phyloP scores from a whole-genome alignment of 2,329 filamentous ascomycete species.

The Botrytis tulipae region DNA sequence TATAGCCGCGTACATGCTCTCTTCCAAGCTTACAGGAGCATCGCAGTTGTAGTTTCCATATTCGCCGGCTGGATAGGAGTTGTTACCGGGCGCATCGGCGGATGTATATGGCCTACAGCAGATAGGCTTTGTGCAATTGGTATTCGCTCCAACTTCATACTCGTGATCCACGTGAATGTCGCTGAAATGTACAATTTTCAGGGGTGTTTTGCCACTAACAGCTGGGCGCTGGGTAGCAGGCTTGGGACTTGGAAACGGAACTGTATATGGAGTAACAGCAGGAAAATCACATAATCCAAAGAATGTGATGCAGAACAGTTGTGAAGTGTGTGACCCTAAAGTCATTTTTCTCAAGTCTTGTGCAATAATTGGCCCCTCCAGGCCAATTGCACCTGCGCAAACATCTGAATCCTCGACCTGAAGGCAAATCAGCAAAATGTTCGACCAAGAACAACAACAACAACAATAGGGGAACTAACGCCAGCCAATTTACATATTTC shows the following conservation, averaged over 20 bases:
- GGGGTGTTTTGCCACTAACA: constrained; percentile 40
- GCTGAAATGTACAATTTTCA: constrained; percentile 45
- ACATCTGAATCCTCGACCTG: constrained; percentile 37
- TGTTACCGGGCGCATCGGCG: constrained; percentile 42
- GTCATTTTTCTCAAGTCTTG: constrained; percentile 48
- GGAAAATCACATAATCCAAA: constrained; percentile 45
- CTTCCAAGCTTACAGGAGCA: constrained; percentile 41
- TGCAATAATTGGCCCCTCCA: constrained; percentile 55
- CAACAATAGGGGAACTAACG: constrained; percentile 23
- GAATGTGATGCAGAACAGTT: constrained; percentile 52
- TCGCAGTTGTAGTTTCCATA: constrained; percentile 44
- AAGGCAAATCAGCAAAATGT: not conserved
- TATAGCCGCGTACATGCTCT: constrained; percentile 43
- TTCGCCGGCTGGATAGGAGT: constrained; percentile 40
- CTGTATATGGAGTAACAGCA: constrained; percentile 37
- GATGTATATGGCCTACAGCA: constrained; percentile 43
- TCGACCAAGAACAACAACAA: not conserved
- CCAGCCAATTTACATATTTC: constrained; percentile 38
- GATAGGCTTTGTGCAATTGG: constrained; percentile 44
- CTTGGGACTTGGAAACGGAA: constrained; percentile 40
- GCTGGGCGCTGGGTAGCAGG: constrained; percentile 38
- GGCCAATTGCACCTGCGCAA: constrained; percentile 47
- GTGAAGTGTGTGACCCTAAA: constrained; percentile 49
- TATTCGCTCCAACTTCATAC: constrained; percentile 43
- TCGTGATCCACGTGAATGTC: constrained; percentile 45